Evolutionary conservation across 805 yeast species (phyloP).

Genomic region (Starmerella vitae): DNA sequence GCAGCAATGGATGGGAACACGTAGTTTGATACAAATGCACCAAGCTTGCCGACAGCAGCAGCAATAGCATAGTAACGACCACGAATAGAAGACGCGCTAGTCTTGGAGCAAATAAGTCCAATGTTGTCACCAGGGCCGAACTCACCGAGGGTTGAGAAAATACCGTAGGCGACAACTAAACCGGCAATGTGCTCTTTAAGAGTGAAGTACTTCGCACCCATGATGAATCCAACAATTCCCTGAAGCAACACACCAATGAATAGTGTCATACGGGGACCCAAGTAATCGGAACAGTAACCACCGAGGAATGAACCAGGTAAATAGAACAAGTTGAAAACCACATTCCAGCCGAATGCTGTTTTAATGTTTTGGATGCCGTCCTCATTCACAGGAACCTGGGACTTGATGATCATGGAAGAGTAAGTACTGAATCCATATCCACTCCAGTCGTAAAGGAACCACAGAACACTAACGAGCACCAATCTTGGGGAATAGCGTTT

Average conservation of each 20-base stretch:
- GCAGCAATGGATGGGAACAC: slow-evolving; percentile 70
- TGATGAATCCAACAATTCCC: slow-evolving; percentile 64
- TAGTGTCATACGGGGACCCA: slow-evolving; percentile 82
- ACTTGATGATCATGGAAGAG: slow-evolving; percentile 54
- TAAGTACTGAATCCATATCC: slow-evolving; percentile 78
- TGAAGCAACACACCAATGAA: slow-evolving; percentile 56
- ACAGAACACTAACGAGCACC: slow-evolving; percentile 53
- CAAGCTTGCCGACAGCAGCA: slow-evolving; percentile 83
- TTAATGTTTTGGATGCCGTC: slow-evolving; percentile 40
- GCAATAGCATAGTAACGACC: slow-evolving; percentile 86
- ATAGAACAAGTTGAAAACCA: slow-evolving; percentile 74
- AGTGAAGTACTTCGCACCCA: slow-evolving; percentile 56
- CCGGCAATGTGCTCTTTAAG: slow-evolving; percentile 55
- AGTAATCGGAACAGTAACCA: slow-evolving; percentile 67
- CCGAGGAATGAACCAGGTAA: slow-evolving; percentile 84
- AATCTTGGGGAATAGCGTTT: slow-evolving; percentile 80
- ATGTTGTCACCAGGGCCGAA: slow-evolving; percentile 90
- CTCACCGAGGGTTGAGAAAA: slow-evolving; percentile 77
- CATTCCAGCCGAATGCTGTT: slow-evolving; percentile 82
- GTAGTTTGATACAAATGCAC: slow-evolving; percentile 84
- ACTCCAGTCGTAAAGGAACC: slow-evolving; percentile 88
- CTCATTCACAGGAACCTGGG: slow-evolving; percentile 35
- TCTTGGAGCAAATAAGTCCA: slow-evolving; percentile 76
- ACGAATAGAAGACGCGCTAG: slow-evolving; percentile 74
- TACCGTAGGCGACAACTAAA: slow-evolving; percentile 77